Base-by-base conservation (phyloP, 192 early-diverging fungal genomes). In the Backusella parvicylindrica region DNA sequence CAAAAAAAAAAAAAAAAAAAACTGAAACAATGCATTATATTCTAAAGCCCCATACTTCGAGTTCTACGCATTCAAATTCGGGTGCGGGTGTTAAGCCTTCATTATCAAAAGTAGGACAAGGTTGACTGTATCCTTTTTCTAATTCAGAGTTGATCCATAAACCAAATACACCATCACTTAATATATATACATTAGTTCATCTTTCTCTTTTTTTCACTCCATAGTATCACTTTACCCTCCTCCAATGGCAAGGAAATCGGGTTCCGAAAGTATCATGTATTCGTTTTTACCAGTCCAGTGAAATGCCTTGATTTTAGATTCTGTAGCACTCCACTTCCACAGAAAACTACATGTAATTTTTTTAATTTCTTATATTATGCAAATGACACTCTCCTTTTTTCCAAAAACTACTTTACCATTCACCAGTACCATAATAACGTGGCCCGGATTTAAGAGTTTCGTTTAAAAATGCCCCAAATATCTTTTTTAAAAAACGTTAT, bases 391-490 rank as follows among this genome's bases (percentile, higher is more conserved):
- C 47, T 28, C 43, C 21, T 41, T 33, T 18, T 49, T n/a, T n/a
- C n/a, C n/a, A n/a, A n/a, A 49, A 47, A 37, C 65, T 64, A 50
- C 33, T 74, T 36, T 86, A 93, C 90, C 92, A 92, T 86, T 92
- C 91, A 38, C 93, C 93, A 7, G 89, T 90, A 23, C 93, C 93
- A 66, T 95, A 95, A 74, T 91, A 95, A 35, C 86, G 84, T 32
- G 87, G 79, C n/a, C 83, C 81, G 7, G 89, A 81, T 53, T 88
- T 84, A 37, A 93, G 79, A 4, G 90, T 74, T 69, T 95, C 92
- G 43, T 85, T 90, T 8, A 94, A 70, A 79, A 88, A 95, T 18
- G 92, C 93, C 15, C 93, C 93, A 83, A 95, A 95, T 12, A 94
- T 83, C 73, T 75, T 36, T 60, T 41, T 41, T 26, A 15, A 30